A percentile compares a stretch with the other conserved stretches of the same genome.
These are phyloP conservation scores for Sapria himalayana DNA, from an alignment of 345 rosid genomes.

Conservation along the genomic window DNA sequence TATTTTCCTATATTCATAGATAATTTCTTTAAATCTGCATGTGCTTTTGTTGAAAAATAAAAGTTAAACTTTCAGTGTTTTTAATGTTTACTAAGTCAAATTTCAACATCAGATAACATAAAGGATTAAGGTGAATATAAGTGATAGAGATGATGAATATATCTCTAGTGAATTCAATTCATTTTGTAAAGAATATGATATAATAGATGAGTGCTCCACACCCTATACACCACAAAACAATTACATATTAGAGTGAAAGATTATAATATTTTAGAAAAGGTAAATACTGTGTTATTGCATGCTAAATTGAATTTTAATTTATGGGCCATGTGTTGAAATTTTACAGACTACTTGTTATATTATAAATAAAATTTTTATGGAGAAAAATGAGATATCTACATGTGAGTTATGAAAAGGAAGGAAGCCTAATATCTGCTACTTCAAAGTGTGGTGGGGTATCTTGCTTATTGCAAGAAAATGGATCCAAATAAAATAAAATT, in stretches of 20 bases:
- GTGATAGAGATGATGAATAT: constrained; percentile 2
- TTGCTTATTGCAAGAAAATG: neutral
- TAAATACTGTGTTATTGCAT: neutral
- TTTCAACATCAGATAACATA: neutral
- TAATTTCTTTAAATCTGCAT: constrained; percentile 1
- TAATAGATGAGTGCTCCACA: neutral
- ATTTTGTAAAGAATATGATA: constrained; percentile 2
- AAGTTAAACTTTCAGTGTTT: neutral
- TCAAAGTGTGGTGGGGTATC: constrained; percentile 7
- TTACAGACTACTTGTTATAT: neutral
- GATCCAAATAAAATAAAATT: constrained; percentile 2
- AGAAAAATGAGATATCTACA: neutral
- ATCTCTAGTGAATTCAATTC: neutral
- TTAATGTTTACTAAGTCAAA: neutral
- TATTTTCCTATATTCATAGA: constrained; percentile 5
- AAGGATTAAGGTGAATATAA: constrained; percentile 1
- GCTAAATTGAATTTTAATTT: neutral
- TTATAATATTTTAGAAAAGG: constrained; percentile 1
- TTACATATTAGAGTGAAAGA: neutral
- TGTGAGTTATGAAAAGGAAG: constrained; percentile 8
- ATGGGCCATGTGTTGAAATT: neutral
- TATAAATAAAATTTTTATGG: neutral
- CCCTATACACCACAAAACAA: constrained; percentile 1
- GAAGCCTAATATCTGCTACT: neutral
- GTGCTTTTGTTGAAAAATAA: neutral